Percentiles rank a stretch among this genome's conserved stretches.
These are phyloP conservation scores for Garcia nutans DNA, from an alignment of 345 rosid species.

Conservation along the genomic window DNA sequence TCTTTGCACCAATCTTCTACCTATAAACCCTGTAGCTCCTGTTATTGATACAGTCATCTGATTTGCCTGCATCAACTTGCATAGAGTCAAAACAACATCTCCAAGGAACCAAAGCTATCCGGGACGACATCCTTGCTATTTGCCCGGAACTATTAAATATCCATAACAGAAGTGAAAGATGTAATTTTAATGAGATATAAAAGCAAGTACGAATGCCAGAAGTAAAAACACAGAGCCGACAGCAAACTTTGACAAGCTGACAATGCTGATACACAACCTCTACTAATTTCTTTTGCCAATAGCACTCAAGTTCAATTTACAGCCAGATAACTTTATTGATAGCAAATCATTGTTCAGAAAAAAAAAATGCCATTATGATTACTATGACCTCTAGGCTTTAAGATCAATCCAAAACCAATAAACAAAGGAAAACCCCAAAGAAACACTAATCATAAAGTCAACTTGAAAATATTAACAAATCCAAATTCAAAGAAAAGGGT, in stretches of 20 bases:
- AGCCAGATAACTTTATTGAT: not conserved
- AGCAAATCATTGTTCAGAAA: too few species aligned
- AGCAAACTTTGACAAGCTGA: not conserved
- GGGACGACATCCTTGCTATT: not conserved
- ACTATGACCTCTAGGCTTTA: not conserved
- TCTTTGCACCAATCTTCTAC: conserved; percentile 77
- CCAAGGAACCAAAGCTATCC: conserved; percentile 7
- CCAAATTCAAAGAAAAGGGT: not conserved
- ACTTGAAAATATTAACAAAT: not conserved
- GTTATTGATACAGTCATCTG: conserved; percentile 82
- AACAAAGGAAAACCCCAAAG: not conserved
- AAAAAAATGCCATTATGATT: not conserved
- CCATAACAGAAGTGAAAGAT: not conserved
- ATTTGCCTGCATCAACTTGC: conserved; percentile 38
- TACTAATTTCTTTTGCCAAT: not conserved
- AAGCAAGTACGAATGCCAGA: not conserved
- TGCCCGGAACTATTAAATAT: too few species aligned
- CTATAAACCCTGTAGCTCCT: conserved; percentile 94
- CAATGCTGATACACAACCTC: not conserved
- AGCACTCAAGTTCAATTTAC: not conserved
- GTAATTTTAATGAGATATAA: not conserved
- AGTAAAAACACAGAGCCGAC: not conserved
- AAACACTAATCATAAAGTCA: not conserved
- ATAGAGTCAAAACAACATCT: conserved; percentile 20
- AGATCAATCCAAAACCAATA: not conserved